phyloP scores from a whole-genome alignment of 345 rosid species.

The Eucalyptus viminalis region DNA sequence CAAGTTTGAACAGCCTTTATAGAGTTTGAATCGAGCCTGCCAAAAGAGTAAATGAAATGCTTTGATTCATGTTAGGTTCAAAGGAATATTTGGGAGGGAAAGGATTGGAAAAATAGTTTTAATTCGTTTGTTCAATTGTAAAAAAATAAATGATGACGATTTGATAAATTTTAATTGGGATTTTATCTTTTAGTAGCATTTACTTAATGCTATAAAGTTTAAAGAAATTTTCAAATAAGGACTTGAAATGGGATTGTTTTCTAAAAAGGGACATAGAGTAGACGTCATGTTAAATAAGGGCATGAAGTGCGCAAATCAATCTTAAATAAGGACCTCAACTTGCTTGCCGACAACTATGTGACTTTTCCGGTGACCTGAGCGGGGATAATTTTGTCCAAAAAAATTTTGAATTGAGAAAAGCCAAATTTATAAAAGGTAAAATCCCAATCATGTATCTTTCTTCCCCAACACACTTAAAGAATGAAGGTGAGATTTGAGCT shows the following conservation, averaged over 20 bases:
- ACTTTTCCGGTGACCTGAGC: accelerated
- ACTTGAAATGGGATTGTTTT: accelerated
- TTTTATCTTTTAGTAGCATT: neutral
- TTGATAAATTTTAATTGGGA: neutral
- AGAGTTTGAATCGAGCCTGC: neutral
- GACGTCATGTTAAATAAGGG: too few relatives aligned
- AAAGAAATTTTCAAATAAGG: too few relatives aligned
- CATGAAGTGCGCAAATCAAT: too few relatives aligned
- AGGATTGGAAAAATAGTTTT: neutral
- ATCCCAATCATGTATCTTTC: too few relatives aligned
- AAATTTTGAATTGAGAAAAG: too few relatives aligned
- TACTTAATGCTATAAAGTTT: neutral
- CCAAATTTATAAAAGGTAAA: too few relatives aligned
- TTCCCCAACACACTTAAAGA: too few relatives aligned
- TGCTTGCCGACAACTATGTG: accelerated
- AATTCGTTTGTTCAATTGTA: neutral
- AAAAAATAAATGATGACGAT: neutral
- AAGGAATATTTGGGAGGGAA: neutral
- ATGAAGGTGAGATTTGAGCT: too few relatives aligned
- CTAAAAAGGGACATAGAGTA: too few relatives aligned
- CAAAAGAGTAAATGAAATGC: neutral
- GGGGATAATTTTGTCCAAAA: too few relatives aligned
- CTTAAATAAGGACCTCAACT: too few relatives aligned
- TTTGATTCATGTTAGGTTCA: neutral
- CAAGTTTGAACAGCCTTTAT: neutral